Evolutionary conservation across 192 early-diverging fungal species (phyloP).

Genomic region (Dimargaris xerosporica): DNA sequence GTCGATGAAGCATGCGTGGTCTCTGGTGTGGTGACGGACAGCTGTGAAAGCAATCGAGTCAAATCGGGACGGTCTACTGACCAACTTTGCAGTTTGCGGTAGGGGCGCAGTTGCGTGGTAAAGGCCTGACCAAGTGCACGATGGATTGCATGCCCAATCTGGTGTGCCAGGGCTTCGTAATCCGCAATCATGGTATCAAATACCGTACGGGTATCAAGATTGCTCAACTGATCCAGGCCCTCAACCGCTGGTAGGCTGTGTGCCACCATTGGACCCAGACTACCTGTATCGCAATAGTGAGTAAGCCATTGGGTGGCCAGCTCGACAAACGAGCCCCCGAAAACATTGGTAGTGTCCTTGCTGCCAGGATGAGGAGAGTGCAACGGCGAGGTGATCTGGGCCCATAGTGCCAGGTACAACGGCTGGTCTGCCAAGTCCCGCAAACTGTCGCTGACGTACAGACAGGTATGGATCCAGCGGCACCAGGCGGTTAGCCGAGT

Average conservation of each 20-base stretch:
- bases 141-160: neutral
- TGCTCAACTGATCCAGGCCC: neutral
- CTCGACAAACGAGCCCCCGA: neutral
- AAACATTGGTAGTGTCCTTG: neutral
- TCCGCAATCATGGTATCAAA: neutral
- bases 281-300: neutral
- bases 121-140: neutral
- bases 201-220: neutral
- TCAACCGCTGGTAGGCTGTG: neutral
- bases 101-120: neutral
- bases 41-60: neutral
- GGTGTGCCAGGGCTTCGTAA: neutral
- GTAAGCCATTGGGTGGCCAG: too few relatives aligned
- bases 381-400: neutral
- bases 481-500: neutral
- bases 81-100: neutral
- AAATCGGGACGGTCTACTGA: neutral
- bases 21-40: neutral
- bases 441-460: neutral
- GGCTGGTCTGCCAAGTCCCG: slow-evolving; percentile 9
- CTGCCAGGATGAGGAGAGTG: too few relatives aligned
- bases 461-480: slow-evolving; percentile 8
- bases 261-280: neutral
- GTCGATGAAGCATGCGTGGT: neutral
- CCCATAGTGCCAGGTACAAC: neutral